Base-by-base conservation (phyloP, 768 basidiomycete species). In the Hypholoma fasciculare region DNA sequence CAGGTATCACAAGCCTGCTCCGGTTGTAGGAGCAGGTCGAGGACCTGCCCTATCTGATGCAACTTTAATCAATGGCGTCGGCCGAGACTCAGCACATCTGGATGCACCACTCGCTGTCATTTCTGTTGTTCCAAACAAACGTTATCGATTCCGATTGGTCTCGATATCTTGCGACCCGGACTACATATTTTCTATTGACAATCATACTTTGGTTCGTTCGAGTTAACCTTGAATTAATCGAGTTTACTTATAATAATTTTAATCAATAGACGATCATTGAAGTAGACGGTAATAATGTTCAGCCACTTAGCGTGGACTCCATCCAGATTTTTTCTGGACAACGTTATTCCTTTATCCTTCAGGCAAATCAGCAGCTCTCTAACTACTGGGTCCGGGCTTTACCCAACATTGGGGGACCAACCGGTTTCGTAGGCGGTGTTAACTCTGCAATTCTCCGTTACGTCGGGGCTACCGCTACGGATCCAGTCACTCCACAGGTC, bases 61-160 rank as follows among this genome's bases (percentile, higher is more conserved):
- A 1, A 75, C 74, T 0, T 63, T 82, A 17, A 79, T 83, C 63
- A 83, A 82, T 57, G 82, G 82, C 1, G 66, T 72, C 12, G 82
- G 82, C n/a, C 77, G 81, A 27, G 78, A 67, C 56, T n/a, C 63
- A 6, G 72, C 69, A 36, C 74, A 74, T 2, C 69, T 78, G n/a
- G 49, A 61, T 0, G 63, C 72, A 5, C 62, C 67, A 0, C 72
- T 82, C 14, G 65, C 79, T 0, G 72, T 78, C 1, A 65, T 80
- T n/a, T 72, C 63, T n/a, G 78, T 82, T 36, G 39, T 65, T 4
- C 52, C 65, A 8, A 71, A 71, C 17, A 66, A 67, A 34, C 71
- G 76, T 2, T 82, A 82, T 59, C 76, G 81, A 14, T 74, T 83
- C 68, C 78, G 82, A n/a, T 61, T 83, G 16, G 69, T 82, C 0